Base-by-base conservation (phyloP, 2,329 filamentous ascomycete species). In the Trichoderma cornu-damae region DNA sequence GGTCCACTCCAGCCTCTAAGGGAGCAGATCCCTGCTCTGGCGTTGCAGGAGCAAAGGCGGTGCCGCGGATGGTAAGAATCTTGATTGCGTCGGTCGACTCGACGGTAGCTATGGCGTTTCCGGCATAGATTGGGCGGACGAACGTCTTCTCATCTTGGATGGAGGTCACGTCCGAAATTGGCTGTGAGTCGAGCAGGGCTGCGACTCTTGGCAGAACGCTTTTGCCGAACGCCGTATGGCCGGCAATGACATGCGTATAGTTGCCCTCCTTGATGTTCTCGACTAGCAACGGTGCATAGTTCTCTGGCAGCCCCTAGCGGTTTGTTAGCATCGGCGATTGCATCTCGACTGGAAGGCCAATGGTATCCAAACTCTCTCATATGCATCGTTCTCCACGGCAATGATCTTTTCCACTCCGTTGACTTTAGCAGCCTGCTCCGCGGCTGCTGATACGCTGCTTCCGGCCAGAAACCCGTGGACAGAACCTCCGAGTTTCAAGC, bases 211-310 rank as follows among this genome's bases (percentile, higher is more conserved):
- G 94, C 75, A 99, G 79, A 44, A 99, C 73, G 73, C 88, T 95
- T 83, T 99, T 99, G 68, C 94, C 94, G 74, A 99, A 99, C 1
- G 94, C 91, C 22, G 92, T 94, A 77, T 97, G 91, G 56, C 89
- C 87, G 37, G 88, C 89, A 67, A 99, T 81, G 62, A 99, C 83
- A 70, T 99, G 94, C 60, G 92, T 96, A 73, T 91, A 97, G 60
- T 87, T 89, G 60, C 90, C 92, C 71, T 94, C 94, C 77, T 96
- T 96, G 74, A 97, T 93, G 74, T 97, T 99, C 73, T 97, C 93
- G 51, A 91, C 88, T 38, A 99, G 79, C 46, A 99, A 79, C 57
- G 91, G 89, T n/a, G 93, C 94, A 69, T 84, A 97, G 78, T 90
- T 96, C 77, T 99, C 94, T 52, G 94, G 86, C 2, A 99, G 82